A percentile compares a stretch with the other conserved stretches of the same genome.
Conservation (phyloP, 2,329 filamentous ascomycete species). For the Phialophora macrospora region DNA sequence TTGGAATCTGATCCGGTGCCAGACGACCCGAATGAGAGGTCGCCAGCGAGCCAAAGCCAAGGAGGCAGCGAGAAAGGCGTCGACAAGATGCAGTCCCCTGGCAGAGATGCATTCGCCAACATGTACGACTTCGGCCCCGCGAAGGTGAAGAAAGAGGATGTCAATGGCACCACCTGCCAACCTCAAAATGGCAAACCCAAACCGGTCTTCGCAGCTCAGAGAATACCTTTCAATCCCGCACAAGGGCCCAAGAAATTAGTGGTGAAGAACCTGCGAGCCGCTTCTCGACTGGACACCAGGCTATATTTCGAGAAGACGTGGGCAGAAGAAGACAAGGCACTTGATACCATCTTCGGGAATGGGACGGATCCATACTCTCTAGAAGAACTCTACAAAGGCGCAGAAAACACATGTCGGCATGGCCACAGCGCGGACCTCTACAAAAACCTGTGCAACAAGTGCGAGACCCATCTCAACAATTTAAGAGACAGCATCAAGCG, state of each 20-base stretch:
- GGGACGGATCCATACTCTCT: slow-evolving; percentile 71
- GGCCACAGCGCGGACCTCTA: slow-evolving; percentile 72
- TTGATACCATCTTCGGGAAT: slow-evolving; percentile 73
- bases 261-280: slow-evolving; percentile 85
- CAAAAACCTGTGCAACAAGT: slow-evolving; percentile 67
- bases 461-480: slow-evolving; percentile 65
- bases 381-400: slow-evolving; percentile 85
- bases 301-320: slow-evolving; percentile 79
- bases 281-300: slow-evolving; percentile 68
- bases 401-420: slow-evolving; percentile 88
- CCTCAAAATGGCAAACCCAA: slow-evolving; percentile 41
- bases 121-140: slow-evolving; percentile 60
- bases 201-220: slow-evolving; percentile 40
- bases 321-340: slow-evolving; percentile 72
- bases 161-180: slow-evolving; percentile 47
- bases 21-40: slow-evolving; percentile 28
- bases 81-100: slow-evolving; percentile 33
- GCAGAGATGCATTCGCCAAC: slow-evolving; percentile 47
- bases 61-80: slow-evolving; percentile 25
- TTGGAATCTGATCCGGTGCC: slow-evolving; percentile 34
- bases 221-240: slow-evolving; percentile 69
- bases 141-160: slow-evolving; percentile 45
- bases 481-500: slow-evolving; percentile 66
- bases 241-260: slow-evolving; percentile 81
- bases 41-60: background rate